Evolutionary conservation across 345 rosid genomes (phyloP), one percentile per base, ranked within the genome.

Genomic region (Capsella bursapastoris): DNA sequence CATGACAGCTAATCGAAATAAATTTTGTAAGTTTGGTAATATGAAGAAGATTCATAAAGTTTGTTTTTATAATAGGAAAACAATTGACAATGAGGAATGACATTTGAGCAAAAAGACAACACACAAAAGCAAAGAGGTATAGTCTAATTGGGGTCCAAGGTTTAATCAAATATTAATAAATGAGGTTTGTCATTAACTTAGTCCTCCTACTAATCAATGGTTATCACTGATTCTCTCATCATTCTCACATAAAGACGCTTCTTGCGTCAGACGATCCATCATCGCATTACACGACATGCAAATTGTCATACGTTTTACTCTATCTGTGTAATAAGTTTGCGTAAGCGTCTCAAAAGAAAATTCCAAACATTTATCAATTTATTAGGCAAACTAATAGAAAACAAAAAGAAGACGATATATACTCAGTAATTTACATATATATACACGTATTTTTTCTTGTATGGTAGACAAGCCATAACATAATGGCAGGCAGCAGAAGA

Each of bases 221-320:
- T 38, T 48, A 70, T 59, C 51, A 35, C 59, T 35, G 32, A 60
- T 48, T 34, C 75, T 22, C 25, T 22, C 25, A 22, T 22, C 25
- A 22, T 22, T 22, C 25, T 22, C 25, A 28, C 58, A 59, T 35
- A 6, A 48, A 48, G 41, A 48, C 38, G 50, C 14, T 50, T 40
- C 14, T 50, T 40, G 62, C 68, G 32, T 71, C 61, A 60, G 31
- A 71, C 4, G 68, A 40, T 28, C 56, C 55, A 31, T 63, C 76
- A 8, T 22, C 25, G 25, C 44, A n/a, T 34, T 22, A 11, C 15
- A 64, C 1, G 3, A 43, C 8, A 64, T 34, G 37, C 28, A 47
- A 15, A 22, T 44, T 45, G 41, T 45, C 40, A 64, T 55, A 34
- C 64, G 57, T 73, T 58, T 57, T n/a, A 57, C 52, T 73, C n/a